Percentiles rank a stretch among this genome's conserved stretches.
Conservation (phyloP, 768 basidiomycete genomes). For the Mycena vulgaris region DNA sequence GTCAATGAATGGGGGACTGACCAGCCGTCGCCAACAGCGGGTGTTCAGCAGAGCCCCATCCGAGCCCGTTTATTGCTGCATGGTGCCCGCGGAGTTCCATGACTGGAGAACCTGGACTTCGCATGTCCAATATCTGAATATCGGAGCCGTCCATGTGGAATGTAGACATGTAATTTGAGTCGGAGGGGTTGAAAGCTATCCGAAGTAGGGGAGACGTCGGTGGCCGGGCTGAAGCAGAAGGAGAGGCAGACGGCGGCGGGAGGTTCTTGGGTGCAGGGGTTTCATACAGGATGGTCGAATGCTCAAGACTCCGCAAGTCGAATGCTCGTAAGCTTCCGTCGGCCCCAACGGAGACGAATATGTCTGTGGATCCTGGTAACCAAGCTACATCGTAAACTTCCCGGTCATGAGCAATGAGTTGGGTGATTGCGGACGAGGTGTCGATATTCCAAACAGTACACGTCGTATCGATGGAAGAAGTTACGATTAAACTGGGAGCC, state of each 20-base stretch:
- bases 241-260: slow-evolving; percentile 69
- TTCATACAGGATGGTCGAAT: slow-evolving; percentile 98
- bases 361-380: slow-evolving; percentile 95
- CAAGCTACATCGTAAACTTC: slow-evolving; percentile 99
- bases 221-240: slow-evolving; percentile 74
- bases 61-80: slow-evolving; percentile 86
- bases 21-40: slow-evolving; percentile 92
- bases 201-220: slow-evolving; percentile 87
- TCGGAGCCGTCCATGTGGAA: slow-evolving; percentile 95
- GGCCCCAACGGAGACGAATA: slow-evolving; percentile 98
- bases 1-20: slow-evolving; percentile 51
- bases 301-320: slow-evolving; percentile 95
- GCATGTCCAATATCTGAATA: slow-evolving; percentile 96
- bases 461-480: slow-evolving; percentile 98
- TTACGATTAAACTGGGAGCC: slow-evolving; percentile 91
- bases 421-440: slow-evolving; percentile 93
- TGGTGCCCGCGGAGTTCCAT: slow-evolving; percentile 91
- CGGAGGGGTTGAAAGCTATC: slow-evolving; percentile 92
- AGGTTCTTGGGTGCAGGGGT: slow-evolving; percentile 85
- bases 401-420: slow-evolving; percentile 96
- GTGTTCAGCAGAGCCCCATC: slow-evolving; percentile 90
- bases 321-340: slow-evolving; percentile 97
- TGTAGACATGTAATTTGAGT: slow-evolving; percentile 96
- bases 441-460: slow-evolving; percentile 99
- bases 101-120: slow-evolving; percentile 95